Conservation (phyloP, 352 stramenopile species). For the Globisporangium splendens region DNA sequence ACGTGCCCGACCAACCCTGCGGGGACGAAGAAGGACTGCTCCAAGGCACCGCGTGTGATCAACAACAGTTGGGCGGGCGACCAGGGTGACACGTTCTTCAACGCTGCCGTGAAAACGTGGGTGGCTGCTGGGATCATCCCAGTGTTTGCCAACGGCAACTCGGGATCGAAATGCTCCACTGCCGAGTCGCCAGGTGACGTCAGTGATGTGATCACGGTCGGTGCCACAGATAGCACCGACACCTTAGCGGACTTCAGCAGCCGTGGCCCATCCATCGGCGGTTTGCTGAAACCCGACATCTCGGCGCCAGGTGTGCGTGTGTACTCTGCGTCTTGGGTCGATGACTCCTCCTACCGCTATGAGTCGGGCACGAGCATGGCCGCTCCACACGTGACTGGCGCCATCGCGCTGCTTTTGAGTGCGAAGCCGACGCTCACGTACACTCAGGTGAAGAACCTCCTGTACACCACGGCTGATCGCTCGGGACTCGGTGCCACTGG, state of each 20-base stretch:
- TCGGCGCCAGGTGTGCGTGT: slow-evolving; percentile 12
- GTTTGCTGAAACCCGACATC: slow-evolving; percentile 18
- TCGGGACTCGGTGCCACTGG: too few relatives aligned
- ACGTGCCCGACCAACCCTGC: slow-evolving; percentile 21
- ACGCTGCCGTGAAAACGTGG: slow-evolving; percentile 19
- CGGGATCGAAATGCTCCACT: slow-evolving; percentile 18
- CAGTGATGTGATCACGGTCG: slow-evolving; percentile 22
- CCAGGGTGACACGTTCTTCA: not conserved
- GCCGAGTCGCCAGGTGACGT: slow-evolving; percentile 16
- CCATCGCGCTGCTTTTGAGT: slow-evolving; percentile 7
- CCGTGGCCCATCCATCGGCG: slow-evolving; percentile 1
- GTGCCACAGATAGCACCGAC: slow-evolving; percentile 14
- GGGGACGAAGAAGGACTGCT: slow-evolving; percentile 23
- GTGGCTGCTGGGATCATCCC: slow-evolving; percentile 16
- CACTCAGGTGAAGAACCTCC: too few relatives aligned
- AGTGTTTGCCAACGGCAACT: slow-evolving; percentile 18
- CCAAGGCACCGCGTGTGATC: slow-evolving; percentile 25
- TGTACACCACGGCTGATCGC: too few relatives aligned
- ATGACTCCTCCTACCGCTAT: not conserved
- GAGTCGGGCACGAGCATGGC: slow-evolving; percentile 18
- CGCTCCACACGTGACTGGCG: slow-evolving; percentile 16
- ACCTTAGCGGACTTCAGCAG: slow-evolving; percentile 9
- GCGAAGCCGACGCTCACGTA: too few relatives aligned
- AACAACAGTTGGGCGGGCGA: slow-evolving; percentile 31
- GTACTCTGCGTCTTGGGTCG: slow-evolving; percentile 1